A percentile compares a stretch with the other conserved stretches of the same genome.
Conservation (phyloP, 306 rosid genomes). For the Pueraria montana region DNA sequence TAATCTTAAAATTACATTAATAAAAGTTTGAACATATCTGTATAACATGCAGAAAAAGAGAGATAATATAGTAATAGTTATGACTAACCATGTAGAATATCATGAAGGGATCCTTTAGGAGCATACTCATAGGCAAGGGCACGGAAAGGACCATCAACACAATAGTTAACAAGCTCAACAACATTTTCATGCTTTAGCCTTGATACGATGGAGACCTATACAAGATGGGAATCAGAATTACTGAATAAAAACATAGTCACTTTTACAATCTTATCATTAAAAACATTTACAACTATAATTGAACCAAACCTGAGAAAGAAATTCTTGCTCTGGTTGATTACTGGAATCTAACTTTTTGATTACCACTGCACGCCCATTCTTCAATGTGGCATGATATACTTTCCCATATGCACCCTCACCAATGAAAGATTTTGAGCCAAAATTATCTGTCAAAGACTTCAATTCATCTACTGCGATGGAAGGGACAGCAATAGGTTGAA, state of each 20-base stretch:
- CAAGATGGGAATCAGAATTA: constrained; percentile 6
- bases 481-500: constrained; percentile 78
- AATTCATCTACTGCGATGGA: constrained; percentile 74
- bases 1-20: constrained; percentile 20
- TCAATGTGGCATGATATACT: constrained; percentile 68
- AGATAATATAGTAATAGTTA: background rate
- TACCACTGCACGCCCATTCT: constrained; percentile 68
- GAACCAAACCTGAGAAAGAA: constrained; percentile 74
- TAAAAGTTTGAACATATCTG: constrained; percentile 1
- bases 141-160: constrained; percentile 75
- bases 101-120: constrained; percentile 85
- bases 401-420: constrained; percentile 92
- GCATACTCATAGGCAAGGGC: constrained; percentile 82
- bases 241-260: background rate
- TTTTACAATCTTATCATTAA: background rate
- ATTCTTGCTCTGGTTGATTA: constrained; percentile 78
- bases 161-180: constrained; percentile 74
- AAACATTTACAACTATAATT: background rate
- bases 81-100: constrained; percentile 75
- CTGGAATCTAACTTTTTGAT: constrained; percentile 83
- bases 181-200: constrained; percentile 81
- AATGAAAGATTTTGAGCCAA: constrained; percentile 68
- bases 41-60: constrained; percentile 25
- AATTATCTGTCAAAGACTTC: constrained; percentile 74
- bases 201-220: constrained; percentile 81